These are phyloP conservation scores for Cryptococcus floricola DNA, from an alignment of 1,284 basidiomycete species.

Conservation along the genomic window DNA sequence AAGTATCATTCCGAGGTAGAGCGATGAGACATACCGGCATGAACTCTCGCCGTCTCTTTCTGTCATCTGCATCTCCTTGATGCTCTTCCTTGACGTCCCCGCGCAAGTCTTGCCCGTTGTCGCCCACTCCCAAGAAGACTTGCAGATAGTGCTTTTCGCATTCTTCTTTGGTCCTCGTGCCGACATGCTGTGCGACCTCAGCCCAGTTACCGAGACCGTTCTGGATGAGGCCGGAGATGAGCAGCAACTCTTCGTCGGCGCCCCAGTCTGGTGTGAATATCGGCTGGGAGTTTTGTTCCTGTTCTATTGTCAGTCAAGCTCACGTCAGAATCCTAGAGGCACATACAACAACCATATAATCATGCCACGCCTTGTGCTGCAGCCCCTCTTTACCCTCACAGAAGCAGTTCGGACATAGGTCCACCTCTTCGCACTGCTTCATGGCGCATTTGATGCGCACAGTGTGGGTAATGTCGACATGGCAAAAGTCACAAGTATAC, in stretches of 20 bases:
- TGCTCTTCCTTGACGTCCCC: conserved; percentile 8
- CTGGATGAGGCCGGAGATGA: conserved; percentile 82
- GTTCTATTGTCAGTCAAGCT: conserved; percentile 5
- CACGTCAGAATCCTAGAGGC: neutral
- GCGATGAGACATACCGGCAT: conserved; percentile 57
- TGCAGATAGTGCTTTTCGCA: conserved; percentile 84
- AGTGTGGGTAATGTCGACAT: conserved; percentile 64
- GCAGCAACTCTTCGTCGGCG: conserved; percentile 92
- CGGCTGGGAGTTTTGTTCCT: conserved; percentile 95
- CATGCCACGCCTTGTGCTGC: conserved; percentile 80
- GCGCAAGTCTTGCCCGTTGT: conserved; percentile 17
- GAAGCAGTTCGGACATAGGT: conserved; percentile 86
- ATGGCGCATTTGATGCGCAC: conserved; percentile 88
- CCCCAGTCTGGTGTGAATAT: conserved; percentile 97
- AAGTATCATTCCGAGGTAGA: conserved; percentile 1
- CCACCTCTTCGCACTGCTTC: conserved; percentile 73
- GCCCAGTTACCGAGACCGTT: conserved; percentile 97
- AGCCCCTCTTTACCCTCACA: conserved; percentile 85
- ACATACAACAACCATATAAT: conserved; percentile 86
- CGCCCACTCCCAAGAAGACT: conserved; percentile 62
- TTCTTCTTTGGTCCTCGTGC: conserved; percentile 91
- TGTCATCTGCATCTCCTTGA: conserved; percentile 9
- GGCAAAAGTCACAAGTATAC: conserved; percentile 50
- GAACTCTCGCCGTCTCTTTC: conserved; percentile 28
- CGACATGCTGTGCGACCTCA: conserved; percentile 92